A percentile compares a stretch with the other conserved stretches of the same genome.
Evolutionary conservation across 768 basidiomycete genomes (phyloP).

Genomic region (Saitozyma podzolica): DNA sequence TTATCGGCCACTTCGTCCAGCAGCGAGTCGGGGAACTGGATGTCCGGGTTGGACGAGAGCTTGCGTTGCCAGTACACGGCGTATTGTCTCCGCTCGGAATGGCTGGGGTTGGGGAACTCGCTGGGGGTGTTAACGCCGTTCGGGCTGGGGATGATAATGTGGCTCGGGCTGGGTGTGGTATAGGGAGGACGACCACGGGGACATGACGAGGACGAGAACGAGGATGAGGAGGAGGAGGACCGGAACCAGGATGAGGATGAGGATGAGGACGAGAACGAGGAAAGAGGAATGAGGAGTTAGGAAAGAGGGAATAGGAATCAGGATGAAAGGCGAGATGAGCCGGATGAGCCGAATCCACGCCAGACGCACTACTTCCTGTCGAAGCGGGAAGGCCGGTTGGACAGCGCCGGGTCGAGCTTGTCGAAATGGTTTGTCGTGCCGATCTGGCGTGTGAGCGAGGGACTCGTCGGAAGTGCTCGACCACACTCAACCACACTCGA

Average conservation of each 20-base stretch:
- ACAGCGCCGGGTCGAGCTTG: constrained; percentile 71
- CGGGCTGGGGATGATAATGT: too few relatives aligned
- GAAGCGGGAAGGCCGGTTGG: constrained; percentile 76
- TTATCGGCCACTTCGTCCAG: constrained; percentile 62
- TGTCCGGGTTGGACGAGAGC: constrained; percentile 62
- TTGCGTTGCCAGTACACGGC: constrained; percentile 79
- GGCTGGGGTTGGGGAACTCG: constrained; percentile 70
- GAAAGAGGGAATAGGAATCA: too few relatives aligned
- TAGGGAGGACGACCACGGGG: too few relatives aligned
- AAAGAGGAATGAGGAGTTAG: too few relatives aligned
- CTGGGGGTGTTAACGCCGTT: constrained; percentile 51
- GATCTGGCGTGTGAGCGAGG: constrained; percentile 17
- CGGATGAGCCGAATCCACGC: too few relatives aligned
- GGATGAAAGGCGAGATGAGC: neutral
- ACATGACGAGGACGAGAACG: too few relatives aligned
- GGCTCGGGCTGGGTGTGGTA: too few relatives aligned
- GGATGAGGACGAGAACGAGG: too few relatives aligned
- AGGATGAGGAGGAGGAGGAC: too few relatives aligned
- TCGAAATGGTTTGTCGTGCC: constrained; percentile 76
- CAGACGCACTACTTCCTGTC: constrained; percentile 76
- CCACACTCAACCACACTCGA: neutral
- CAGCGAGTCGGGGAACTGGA: constrained; percentile 69
- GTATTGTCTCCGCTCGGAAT: constrained; percentile 67
- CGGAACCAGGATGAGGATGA: neutral
- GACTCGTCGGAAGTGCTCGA: too few relatives aligned